Evolutionary conservation across 805 yeast genomes (phyloP).

Genomic region (Candida incommunis): DNA sequence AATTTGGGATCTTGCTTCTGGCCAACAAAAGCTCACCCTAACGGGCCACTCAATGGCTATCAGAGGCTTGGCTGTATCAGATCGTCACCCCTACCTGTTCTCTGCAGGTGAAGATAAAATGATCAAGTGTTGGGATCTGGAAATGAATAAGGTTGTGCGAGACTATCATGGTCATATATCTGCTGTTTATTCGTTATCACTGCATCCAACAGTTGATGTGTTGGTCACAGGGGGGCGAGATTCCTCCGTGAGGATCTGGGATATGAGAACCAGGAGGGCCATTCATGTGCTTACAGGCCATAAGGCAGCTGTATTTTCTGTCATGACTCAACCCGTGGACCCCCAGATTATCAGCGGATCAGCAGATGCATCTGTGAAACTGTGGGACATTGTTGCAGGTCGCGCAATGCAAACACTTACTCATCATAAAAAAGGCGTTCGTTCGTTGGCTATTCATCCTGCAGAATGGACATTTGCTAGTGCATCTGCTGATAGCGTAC

Average conservation of each 20-base stretch:
- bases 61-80: slow-evolving; percentile 57
- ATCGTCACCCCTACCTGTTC: slow-evolving; percentile 74
- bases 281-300: slow-evolving; percentile 77
- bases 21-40: slow-evolving; percentile 54
- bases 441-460: slow-evolving; percentile 60
- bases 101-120: slow-evolving; percentile 89
- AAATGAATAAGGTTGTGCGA: slow-evolving; percentile 63
- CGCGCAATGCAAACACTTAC: slow-evolving; percentile 58
- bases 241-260: slow-evolving; percentile 83
- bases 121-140: slow-evolving; percentile 93
- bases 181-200: slow-evolving; percentile 68
- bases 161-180: slow-evolving; percentile 92
- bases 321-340: slow-evolving; percentile 52
- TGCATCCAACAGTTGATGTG: slow-evolving; percentile 80
- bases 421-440: slow-evolving; percentile 70
- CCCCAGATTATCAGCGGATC: slow-evolving; percentile 82
- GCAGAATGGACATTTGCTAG: slow-evolving; percentile 61
- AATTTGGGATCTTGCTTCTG: slow-evolving; percentile 76
- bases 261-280: slow-evolving; percentile 63
- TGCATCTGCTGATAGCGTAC: slow-evolving; percentile 67
- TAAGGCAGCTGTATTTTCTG: slow-evolving; percentile 54
- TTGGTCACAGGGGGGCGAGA: slow-evolving; percentile 85
- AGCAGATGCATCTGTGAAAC: slow-evolving; percentile 66
- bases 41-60: slow-evolving; percentile 91
- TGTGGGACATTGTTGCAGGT: slow-evolving; percentile 88